These are phyloP conservation scores for Tetrapisispora nanseiensis DNA, from an alignment of 805 yeast species.

Conservation along the genomic window DNA sequence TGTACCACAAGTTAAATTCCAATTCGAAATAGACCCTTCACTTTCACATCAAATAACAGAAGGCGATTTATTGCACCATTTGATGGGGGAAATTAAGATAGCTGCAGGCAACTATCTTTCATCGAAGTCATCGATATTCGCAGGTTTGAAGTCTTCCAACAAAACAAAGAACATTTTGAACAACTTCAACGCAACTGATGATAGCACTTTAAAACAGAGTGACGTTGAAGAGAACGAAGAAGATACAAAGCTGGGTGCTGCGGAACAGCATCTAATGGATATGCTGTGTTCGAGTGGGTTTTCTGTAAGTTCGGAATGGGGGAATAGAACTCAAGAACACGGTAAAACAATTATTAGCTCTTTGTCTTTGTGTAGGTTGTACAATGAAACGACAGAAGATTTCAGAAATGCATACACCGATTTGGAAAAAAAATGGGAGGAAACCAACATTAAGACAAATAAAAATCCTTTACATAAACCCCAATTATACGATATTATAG, in stretches of 20 bases:
- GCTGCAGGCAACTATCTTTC: conserved; percentile 63
- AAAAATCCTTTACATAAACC: conserved; percentile 23
- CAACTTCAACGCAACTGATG: neutral
- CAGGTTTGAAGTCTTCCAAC: conserved; percentile 47
- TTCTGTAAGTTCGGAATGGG: conserved; percentile 62
- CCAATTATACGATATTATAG: conserved; percentile 20
- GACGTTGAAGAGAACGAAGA: neutral
- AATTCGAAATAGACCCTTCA: conserved; percentile 31
- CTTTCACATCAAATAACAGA: conserved; percentile 27
- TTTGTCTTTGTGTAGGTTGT: conserved; percentile 33
- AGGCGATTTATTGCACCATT: conserved; percentile 32
- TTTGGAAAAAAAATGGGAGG: conserved; percentile 19
- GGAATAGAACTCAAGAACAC: conserved; percentile 80
- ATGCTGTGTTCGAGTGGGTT: conserved; percentile 93
- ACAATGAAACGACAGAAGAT: conserved; percentile 33
- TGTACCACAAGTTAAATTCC: conserved; percentile 41
- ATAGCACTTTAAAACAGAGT: neutral
- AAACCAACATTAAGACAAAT: conserved; percentile 5
- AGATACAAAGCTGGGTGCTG: conserved; percentile 66
- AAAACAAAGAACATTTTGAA: conserved; percentile 16
- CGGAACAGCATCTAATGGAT: conserved; percentile 88
- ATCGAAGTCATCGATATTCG: conserved; percentile 52
- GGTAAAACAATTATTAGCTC: conserved; percentile 81
- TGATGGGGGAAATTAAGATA: conserved; percentile 58
- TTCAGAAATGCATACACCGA: conserved; percentile 16